Base-by-base conservation (phyloP, 345 rosid genomes). In the Acer negundo region DNA sequence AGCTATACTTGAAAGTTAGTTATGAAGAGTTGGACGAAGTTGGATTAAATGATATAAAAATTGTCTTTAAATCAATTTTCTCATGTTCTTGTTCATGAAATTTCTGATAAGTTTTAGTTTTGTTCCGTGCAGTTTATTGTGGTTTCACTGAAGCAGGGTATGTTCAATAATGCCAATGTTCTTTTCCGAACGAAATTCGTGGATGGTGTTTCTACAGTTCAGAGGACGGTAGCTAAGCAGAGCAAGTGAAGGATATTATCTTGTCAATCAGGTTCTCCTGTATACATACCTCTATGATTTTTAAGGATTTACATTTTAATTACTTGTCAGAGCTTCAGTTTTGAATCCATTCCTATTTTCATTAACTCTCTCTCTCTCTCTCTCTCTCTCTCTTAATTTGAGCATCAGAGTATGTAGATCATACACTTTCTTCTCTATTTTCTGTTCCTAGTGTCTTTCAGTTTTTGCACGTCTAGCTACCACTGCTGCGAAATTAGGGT, bases 151-250 rank as follows among this genome's bases (percentile, higher is more conserved):
- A 95, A 95, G 83, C 97, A 92, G 83, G 98, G 97, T 78, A 93
- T 95, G 98, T 95, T 95, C 89, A 95, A 90, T 79, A 95, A 95
- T 72, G 98, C 98, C 68, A 89, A 95, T 68, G 97, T 93, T 80
- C 88, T 93, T 44, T 95, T 92, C 87, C 89, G 97, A 51, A 95
- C 95, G 0, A 95, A 93, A 81, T 93, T 95, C 38, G 97, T 93
- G 35, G 98, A 93, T 20, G 98, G 97, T 26, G 95, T 95, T 67
- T 95, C 98, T 73, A 92, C 94, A 5, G 97, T 95, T 76, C 94
- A 89, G 85, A 86, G 97, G 81, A 93, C 94, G 10, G 95, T 85
- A 44, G 89, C 88, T n/a, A 92, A 89, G 84, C 86, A 83, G 80
- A 87, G 77, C 86, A 86, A 83, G 80, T 91, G 80, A 86, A 69